Percentiles rank a stretch among this genome's conserved stretches.
These are phyloP conservation scores for Ceriops tagal DNA, from an alignment of 345 rosid genomes.

Conservation along the genomic window DNA sequence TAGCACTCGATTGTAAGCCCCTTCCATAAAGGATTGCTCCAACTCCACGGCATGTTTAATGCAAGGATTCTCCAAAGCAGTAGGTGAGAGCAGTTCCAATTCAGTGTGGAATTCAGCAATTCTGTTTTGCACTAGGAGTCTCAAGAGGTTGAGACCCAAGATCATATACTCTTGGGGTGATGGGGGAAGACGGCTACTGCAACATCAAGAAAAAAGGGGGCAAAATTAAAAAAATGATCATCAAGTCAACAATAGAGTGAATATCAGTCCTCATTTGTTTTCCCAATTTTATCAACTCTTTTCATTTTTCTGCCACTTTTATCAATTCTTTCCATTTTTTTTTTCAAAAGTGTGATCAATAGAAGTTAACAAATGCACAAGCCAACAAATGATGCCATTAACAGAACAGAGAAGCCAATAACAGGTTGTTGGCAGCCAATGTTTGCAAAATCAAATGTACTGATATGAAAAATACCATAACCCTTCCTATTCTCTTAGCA, in stretches of 20 bases:
- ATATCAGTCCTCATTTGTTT: no score
- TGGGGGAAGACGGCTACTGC: slow-evolving; percentile 60
- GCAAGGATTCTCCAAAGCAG: slow-evolving; percentile 79
- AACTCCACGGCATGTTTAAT: slow-evolving; percentile 95
- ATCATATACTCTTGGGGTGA: slow-evolving; percentile 83
- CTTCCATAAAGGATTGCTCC: slow-evolving; percentile 99
- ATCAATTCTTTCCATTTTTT: no score
- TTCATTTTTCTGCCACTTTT: no score
- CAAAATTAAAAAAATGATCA: slow-evolving; percentile 2
- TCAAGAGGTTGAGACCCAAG: slow-evolving; percentile 87
- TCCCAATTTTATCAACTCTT: no score
- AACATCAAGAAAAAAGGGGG: slow-evolving; percentile 18
- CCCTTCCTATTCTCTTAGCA: no score
- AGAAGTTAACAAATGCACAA: no score
- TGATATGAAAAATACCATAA: no score
- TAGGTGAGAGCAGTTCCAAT: slow-evolving; percentile 72
- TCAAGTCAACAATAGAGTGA: not conserved
- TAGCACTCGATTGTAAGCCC: slow-evolving; percentile 91
- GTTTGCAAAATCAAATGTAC: no score
- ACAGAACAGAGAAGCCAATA: no score
- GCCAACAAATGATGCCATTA: no score
- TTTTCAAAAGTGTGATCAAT: no score
- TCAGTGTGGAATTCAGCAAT: slow-evolving; percentile 98
- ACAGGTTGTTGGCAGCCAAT: no score
- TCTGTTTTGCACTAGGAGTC: slow-evolving; percentile 90